Percentiles rank a stretch among this genome's conserved stretches.
Conservation (phyloP, 202 grass and related monocot genomes). For the Setaria italica region DNA sequence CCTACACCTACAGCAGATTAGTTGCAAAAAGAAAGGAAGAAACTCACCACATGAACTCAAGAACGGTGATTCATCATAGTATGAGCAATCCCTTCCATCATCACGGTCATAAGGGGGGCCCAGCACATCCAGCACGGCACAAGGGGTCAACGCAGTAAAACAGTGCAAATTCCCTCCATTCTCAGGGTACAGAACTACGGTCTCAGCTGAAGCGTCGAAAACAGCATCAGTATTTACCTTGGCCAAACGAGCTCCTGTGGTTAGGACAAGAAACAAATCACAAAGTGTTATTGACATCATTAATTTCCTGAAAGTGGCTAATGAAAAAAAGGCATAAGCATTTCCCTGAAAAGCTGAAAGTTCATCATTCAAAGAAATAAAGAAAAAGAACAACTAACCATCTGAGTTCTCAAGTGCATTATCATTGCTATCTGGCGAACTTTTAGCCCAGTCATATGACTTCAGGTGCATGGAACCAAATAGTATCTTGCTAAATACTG, state of each 20-base stretch:
- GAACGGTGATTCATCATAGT: slow-evolving; percentile 66
- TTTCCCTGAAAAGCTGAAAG: not conserved
- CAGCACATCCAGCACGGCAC: slow-evolving; percentile 87
- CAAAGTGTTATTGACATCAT: not conserved
- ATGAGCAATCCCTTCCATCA: slow-evolving; percentile 66
- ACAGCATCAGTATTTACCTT: slow-evolving; percentile 75
- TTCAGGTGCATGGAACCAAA: slow-evolving; percentile 94
- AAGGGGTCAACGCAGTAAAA: slow-evolving; percentile 80
- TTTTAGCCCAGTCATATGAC: slow-evolving; percentile 83
- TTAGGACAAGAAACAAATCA: not conserved
- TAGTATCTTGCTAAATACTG: slow-evolving; percentile 92
- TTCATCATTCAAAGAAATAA: not conserved
- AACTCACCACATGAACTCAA: slow-evolving; percentile 44
- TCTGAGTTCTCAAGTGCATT: slow-evolving; percentile 24
- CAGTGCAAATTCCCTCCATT: slow-evolving; percentile 90
- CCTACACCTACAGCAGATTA: not conserved
- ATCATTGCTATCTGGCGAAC: not conserved
- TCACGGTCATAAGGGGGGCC: slow-evolving; percentile 69
- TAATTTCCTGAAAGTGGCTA: not conserved
- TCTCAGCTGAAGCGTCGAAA: slow-evolving; percentile 62
- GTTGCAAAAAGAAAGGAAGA: not conserved
- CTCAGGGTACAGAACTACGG: slow-evolving; percentile 79
- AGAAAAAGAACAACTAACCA: slow-evolving; percentile 14
- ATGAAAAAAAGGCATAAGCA: not conserved
- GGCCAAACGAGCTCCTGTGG: slow-evolving; percentile 63